Evolutionary conservation across 306 rosid genomes (phyloP), one percentile per base, ranked within the genome.

Genomic region (Rosa multiflora): DNA sequence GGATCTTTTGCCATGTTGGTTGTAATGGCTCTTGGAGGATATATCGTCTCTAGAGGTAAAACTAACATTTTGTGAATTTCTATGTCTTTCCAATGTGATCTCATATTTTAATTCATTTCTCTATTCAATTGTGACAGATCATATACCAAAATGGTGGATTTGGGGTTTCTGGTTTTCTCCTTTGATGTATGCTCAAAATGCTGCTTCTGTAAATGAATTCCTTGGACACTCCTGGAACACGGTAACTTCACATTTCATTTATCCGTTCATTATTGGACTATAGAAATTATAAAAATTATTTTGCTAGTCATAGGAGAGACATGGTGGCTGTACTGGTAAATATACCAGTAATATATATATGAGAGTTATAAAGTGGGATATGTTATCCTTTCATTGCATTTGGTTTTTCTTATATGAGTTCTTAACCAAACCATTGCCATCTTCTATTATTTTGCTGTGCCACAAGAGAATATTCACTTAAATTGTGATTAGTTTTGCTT

Each of bases 81-180:
- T 62, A 2, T 67, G 5, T 74, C 73, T 83, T 69, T 81, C 75
- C 66, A 8, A 20, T 80, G 67, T 48, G n/a, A 55, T 78, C 78
- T 61, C 52, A 37, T 37, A 37, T 72, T 69, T 51, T 55, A 53
- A 32, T 71, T 82, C 68, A 70, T 75, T 53, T 72, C 81, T 48
- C 79, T 47, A 29, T 78, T 83, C 20, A 67, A 64, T 80, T 87
- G 71, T 76, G 74, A 75, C 92, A 96, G 98, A 91, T 82, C 88
- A 47, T 51, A 85, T 96, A 70, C 98, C 99, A 21, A 87, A 52
- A 58, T 96, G 99, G 99, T 96, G 99, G 99, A 86, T 96, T 72
- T 96, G 99, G 99, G 99, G 99, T 75, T 96, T 86, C 88, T 96
- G 97, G 97, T 58, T 94, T 87, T 96, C 99, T 80, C 99, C 99